These are phyloP conservation scores for Oenanthe sinensis DNA, from an alignment of 129 eudicot genomes.

Conservation along the genomic window DNA sequence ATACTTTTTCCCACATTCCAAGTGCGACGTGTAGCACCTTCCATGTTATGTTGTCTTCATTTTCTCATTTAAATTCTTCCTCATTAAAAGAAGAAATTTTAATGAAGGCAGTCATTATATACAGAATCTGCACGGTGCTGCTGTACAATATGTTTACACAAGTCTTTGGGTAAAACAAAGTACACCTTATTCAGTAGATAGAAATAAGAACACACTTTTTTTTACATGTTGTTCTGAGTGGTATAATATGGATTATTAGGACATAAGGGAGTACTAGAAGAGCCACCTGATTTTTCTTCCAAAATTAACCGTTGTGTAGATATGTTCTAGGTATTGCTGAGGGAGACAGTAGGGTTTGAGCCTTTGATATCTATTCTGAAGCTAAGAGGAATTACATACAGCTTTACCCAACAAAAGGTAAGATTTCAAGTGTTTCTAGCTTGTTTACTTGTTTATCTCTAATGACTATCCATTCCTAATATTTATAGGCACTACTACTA, in stretches of 20 bases:
- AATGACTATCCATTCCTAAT: neutral
- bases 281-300: neutral
- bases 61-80: neutral
- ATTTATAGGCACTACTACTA: neutral
- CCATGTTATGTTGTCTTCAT: neutral
- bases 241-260: neutral
- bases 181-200: neutral
- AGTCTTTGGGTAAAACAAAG: neutral
- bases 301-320: neutral
- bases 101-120: neutral
- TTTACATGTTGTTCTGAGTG: neutral
- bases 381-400: conserved; percentile 80
- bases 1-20: neutral
- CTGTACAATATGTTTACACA: neutral
- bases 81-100: neutral
- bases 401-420: conserved; percentile 95
- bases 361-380: conserved; percentile 71
- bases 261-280: neutral
- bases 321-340: conserved; percentile 57
- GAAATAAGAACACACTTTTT: neutral
- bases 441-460: conserved; percentile 3
- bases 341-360: conserved; percentile 91
- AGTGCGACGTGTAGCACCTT: neutral
- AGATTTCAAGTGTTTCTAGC: conserved; percentile 19
- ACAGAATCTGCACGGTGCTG: neutral